Percentiles rank a stretch among this genome's conserved stretches.
phyloP scores from a whole-genome alignment of 2,329 filamentous ascomycete genomes.

The Pseudopyrenochaeta lycopersici region DNA sequence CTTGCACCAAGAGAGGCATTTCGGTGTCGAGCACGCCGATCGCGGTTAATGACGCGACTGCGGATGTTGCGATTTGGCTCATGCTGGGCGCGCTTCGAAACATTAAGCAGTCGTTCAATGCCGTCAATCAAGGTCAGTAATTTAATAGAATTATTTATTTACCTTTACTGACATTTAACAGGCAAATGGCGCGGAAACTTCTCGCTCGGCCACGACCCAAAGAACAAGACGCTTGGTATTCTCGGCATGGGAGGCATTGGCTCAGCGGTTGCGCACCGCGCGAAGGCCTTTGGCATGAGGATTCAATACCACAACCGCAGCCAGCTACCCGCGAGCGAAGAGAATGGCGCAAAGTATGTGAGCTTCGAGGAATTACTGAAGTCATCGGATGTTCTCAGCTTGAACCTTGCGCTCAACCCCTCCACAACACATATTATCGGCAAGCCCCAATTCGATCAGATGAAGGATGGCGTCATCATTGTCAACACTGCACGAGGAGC shows the following conservation, averaged over 20 bases:
- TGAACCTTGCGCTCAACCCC: conserved; percentile 62
- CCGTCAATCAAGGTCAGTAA: conserved; percentile 53
- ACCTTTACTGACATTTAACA: conserved; percentile 15
- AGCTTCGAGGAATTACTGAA: conserved; percentile 64
- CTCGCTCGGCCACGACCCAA: conserved; percentile 62
- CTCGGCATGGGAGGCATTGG: conserved; percentile 70
- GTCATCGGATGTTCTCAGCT: conserved; percentile 63
- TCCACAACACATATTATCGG: conserved; percentile 64
- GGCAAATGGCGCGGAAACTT: conserved; percentile 58
- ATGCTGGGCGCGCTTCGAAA: conserved; percentile 63
- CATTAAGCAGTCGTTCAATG: conserved; percentile 56
- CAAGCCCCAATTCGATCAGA: conserved; percentile 59
- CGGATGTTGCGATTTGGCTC: conserved; percentile 60
- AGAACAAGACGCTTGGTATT: conserved; percentile 63
- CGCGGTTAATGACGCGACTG: conserved; percentile 62
- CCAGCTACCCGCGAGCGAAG: conserved; percentile 47
- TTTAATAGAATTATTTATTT: conserved; percentile 12
- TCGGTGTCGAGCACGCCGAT: conserved; percentile 57
- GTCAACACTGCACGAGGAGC: conserved; percentile 67
- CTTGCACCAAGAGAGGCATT: conserved; percentile 59
- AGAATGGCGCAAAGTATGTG: conserved; percentile 62
- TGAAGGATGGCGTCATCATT: conserved; percentile 66
- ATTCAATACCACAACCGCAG: conserved; percentile 68
- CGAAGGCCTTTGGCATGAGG: conserved; percentile 64
- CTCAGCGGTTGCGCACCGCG: conserved; percentile 57